A percentile compares a stretch with the other conserved stretches of the same genome.
These are phyloP conservation scores for Cenchrus purpureus DNA, from an alignment of 176 grass and related monocot genomes.

Conservation along the genomic window DNA sequence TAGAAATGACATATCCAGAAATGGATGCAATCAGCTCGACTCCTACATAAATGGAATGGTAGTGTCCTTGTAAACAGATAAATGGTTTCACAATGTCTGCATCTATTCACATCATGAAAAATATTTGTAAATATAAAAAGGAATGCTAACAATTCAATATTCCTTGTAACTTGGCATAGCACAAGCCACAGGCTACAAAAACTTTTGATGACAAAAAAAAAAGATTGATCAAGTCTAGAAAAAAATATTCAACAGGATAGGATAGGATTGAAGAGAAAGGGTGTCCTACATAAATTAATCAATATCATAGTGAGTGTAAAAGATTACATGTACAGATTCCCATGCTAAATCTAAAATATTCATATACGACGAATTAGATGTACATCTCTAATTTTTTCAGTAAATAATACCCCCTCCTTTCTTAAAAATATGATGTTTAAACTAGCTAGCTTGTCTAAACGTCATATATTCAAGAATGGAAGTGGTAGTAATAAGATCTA, in stretches of 20 bases:
- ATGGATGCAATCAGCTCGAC: not conserved
- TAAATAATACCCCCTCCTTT: too few species aligned
- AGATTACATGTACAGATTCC: not conserved
- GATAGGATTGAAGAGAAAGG: constrained; percentile 5
- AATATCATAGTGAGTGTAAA: constrained; percentile 9
- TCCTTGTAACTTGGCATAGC: constrained; percentile 14
- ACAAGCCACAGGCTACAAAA: not conserved
- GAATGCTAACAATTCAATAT: not conserved
- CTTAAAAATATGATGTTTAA: too few species aligned
- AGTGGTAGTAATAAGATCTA: too few species aligned
- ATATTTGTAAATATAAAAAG: constrained; percentile 1
- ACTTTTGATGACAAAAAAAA: not conserved
- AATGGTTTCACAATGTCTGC: not conserved
- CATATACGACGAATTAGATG: not conserved
- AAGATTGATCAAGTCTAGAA: not conserved
- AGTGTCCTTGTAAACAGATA: not conserved
- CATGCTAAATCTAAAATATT: not conserved
- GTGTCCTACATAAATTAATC: constrained; percentile 14
- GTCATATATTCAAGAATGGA: too few species aligned
- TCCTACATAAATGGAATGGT: constrained; percentile 3
- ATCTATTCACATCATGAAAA: not conserved
- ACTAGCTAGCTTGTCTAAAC: too few species aligned
- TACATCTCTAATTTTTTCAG: not conserved
- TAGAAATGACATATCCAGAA: not conserved
- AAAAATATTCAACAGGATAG: not conserved